These are phyloP conservation scores for Macrophomina phaseolina DNA, from an alignment of 2,329 filamentous ascomycete genomes.

Conservation along the genomic window DNA sequence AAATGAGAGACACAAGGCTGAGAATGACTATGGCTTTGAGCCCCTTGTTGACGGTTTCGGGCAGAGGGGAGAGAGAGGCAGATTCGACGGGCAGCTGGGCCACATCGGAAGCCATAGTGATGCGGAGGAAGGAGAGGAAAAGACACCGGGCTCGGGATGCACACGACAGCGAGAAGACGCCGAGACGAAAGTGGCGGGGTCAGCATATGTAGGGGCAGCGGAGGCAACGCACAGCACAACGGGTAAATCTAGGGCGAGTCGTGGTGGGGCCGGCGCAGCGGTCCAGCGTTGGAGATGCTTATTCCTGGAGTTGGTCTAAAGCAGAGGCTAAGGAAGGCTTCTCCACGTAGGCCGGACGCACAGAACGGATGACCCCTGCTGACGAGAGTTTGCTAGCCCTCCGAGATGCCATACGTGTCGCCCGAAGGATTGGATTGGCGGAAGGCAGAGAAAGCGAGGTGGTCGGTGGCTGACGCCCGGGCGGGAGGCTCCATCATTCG, in stretches of 20 bases:
- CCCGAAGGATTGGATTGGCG: background rate
- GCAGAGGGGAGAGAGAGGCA: constrained; percentile 39
- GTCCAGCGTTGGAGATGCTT: constrained; percentile 1
- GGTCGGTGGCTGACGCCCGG: background rate
- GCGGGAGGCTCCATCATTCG: background rate
- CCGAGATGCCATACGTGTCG: background rate
- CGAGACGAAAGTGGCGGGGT: constrained; percentile 13
- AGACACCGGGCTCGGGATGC: background rate
- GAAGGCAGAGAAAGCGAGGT: no score
- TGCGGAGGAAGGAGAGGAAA: background rate
- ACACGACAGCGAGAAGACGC: background rate
- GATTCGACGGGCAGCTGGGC: constrained; percentile 31
- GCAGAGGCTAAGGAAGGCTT: background rate
- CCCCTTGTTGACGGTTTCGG: constrained; percentile 45
- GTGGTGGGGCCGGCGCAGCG: background rate
- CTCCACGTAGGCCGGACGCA: background rate
- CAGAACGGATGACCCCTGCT: background rate
- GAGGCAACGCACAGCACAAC: background rate
- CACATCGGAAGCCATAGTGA: constrained; percentile 5
- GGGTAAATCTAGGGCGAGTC: constrained; percentile 3
- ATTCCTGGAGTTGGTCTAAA: background rate
- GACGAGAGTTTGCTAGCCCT: background rate
- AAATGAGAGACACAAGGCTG: constrained; percentile 54
- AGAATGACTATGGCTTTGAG: constrained; percentile 54
- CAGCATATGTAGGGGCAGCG: constrained; percentile 10